Conservation (phyloP, 1,284 basidiomycete genomes). For the Gomphus bonarii region DNA sequence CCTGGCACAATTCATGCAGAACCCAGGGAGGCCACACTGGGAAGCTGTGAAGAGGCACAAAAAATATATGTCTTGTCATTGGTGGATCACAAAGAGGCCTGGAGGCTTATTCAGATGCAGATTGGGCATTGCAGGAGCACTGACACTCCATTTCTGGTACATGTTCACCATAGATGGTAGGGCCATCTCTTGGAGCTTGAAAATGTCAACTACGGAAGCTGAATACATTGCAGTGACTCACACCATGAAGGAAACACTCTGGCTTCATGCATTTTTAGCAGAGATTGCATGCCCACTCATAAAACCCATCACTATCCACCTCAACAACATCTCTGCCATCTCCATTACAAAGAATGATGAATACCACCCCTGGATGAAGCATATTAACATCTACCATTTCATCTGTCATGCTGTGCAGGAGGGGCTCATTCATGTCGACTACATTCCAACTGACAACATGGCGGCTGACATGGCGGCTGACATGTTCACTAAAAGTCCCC, state of each 20-base stretch:
- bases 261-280: constrained; percentile 15
- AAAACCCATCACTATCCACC: not conserved
- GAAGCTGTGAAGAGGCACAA: constrained; percentile 17
- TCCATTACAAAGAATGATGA: constrained; percentile 16
- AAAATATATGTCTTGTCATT: constrained; percentile 18
- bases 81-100: not conserved
- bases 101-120: no score
- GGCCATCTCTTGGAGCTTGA: constrained; percentile 21
- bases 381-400: constrained; percentile 25
- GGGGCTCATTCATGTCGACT: no score
- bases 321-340: not conserved
- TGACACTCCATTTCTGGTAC: constrained; percentile 20
- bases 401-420: constrained; percentile 16
- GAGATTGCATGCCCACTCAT: not conserved
- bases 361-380: constrained; percentile 22
- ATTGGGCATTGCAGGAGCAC: no score
- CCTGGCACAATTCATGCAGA: constrained; percentile 17
- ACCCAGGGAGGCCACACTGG: constrained; percentile 9
- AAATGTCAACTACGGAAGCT: constrained; percentile 23
- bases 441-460: no score
- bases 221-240: constrained; percentile 22
- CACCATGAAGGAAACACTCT: constrained; percentile 16
- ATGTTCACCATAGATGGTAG: constrained; percentile 12
- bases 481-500: no score
- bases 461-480: no score